Evolutionary conservation across 306 rosid species (phyloP).

Genomic region (Rubus parviflorus): DNA sequence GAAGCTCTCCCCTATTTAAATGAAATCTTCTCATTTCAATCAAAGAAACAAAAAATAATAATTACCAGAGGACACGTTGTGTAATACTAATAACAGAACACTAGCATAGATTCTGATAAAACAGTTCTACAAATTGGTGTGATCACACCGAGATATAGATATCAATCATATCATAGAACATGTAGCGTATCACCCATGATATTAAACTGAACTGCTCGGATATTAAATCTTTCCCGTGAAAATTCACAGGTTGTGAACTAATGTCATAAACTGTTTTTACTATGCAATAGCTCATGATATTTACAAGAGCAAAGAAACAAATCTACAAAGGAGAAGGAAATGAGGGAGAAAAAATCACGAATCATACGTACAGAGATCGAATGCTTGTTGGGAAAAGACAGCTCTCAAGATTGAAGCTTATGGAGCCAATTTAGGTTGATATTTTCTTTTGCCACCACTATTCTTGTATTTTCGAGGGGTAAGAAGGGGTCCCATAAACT

Average conservation of each 20-base stretch:
- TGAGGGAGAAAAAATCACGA: neutral
- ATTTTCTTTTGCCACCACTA: neutral
- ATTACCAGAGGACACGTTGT: too few species aligned
- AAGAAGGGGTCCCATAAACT: neutral
- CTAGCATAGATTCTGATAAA: neutral
- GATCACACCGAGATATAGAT: neutral
- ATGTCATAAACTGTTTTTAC: neutral
- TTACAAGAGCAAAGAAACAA: neutral
- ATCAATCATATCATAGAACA: too few species aligned
- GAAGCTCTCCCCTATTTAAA: too few species aligned
- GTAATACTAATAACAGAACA: too few species aligned
- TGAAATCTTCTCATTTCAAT: too few species aligned
- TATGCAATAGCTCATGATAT: neutral
- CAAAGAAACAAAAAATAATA: too few species aligned
- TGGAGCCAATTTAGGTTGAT: conserved; percentile 12
- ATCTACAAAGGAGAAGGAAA: neutral
- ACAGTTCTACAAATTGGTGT: neutral
- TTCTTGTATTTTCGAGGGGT: neutral
- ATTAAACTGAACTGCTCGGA: neutral
- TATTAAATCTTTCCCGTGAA: neutral
- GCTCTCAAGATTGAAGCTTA: neutral
- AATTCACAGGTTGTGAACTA: neutral
- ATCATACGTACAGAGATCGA: neutral
- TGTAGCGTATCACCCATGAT: neutral
- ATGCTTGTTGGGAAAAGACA: neutral